Evolutionary conservation across 768 basidiomycete genomes (phyloP).

Genomic region (Amanita muscaria): DNA sequence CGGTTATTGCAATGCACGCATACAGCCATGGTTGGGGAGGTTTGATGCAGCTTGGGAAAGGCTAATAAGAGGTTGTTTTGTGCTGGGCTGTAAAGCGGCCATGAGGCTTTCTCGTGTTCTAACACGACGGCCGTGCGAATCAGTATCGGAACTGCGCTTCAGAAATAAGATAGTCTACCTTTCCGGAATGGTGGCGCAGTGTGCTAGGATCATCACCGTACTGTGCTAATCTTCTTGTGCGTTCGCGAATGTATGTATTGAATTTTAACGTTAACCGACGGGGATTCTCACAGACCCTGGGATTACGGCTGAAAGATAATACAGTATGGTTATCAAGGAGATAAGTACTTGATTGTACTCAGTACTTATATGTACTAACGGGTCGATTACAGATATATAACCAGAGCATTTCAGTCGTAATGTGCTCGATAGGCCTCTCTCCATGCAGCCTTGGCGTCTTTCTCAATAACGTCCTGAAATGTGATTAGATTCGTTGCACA

Average conservation of each 20-base stretch:
- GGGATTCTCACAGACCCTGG: no score
- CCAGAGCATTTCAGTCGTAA: no score
- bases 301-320: no score
- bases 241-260: no score
- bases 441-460: conserved; percentile 49
- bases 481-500: neutral
- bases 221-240: no score
- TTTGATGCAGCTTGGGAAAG: neutral
- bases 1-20: conserved; percentile 29
- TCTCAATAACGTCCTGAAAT: conserved; percentile 51
- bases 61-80: conserved; percentile 4
- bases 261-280: no score
- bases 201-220: no score
- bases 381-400: no score
- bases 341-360: no score
- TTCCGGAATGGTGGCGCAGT: neutral
- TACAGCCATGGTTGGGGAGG: conserved; percentile 21
- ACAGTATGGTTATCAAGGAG: no score
- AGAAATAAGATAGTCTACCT: neutral
- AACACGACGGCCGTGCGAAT: conserved; percentile 4
- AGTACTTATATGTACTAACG: no score
- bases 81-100: conserved; percentile 6
- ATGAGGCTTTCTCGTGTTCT: conserved; percentile 10
- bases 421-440: conserved; percentile 29
- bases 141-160: conserved; percentile 1